Percentiles rank a stretch among this genome's conserved stretches.
Conservation (phyloP, 805 yeast species). For the Pichia heedii region DNA sequence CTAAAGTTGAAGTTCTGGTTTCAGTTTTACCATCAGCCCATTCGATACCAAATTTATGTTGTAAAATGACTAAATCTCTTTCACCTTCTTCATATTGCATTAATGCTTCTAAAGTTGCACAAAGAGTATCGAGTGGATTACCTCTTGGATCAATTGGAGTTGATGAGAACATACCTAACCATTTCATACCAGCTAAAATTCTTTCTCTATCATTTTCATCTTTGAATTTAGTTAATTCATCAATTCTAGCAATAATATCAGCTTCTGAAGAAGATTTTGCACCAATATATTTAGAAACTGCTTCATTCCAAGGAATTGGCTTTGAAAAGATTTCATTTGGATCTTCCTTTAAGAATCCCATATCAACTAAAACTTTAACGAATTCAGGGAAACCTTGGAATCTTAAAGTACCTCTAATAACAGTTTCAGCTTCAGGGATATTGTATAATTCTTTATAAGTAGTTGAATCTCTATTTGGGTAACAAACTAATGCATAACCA, state of each 20-base stretch:
- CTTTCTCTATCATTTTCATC: slow-evolving; percentile 75
- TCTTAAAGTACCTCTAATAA: slow-evolving; percentile 94
- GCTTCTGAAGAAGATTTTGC: slow-evolving; percentile 59
- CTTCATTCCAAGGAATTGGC: slow-evolving; percentile 78
- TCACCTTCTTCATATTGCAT: slow-evolving; percentile 96
- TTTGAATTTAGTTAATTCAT: slow-evolving; percentile 71
- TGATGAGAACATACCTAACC: slow-evolving; percentile 90
- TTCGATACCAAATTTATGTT: slow-evolving; percentile 96
- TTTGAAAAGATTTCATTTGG: slow-evolving; percentile 48
- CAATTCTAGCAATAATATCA: slow-evolving; percentile 71
- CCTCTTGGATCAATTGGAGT: slow-evolving; percentile 76
- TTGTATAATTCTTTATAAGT: slow-evolving; percentile 82
- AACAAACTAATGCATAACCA: slow-evolving; percentile 88
- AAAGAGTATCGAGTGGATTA: slow-evolving; percentile 90
- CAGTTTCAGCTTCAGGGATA: slow-evolving; percentile 96
- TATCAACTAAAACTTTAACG: slow-evolving; percentile 87
- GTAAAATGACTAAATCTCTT: slow-evolving; percentile 90
- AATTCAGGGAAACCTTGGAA: slow-evolving; percentile 99
- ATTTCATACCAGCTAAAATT: slow-evolving; percentile 78
- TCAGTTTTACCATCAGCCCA: slow-evolving; percentile 91
- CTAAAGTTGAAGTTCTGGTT: slow-evolving; percentile 90
- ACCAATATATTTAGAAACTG: slow-evolving; percentile 65
- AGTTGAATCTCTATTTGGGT: slow-evolving; percentile 98
- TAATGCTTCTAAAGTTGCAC: slow-evolving; percentile 90
- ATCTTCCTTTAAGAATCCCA: slow-evolving; percentile 83